Conservation (phyloP, 2,329 filamentous ascomycete genomes). For the Trichophyton benhamiae region DNA sequence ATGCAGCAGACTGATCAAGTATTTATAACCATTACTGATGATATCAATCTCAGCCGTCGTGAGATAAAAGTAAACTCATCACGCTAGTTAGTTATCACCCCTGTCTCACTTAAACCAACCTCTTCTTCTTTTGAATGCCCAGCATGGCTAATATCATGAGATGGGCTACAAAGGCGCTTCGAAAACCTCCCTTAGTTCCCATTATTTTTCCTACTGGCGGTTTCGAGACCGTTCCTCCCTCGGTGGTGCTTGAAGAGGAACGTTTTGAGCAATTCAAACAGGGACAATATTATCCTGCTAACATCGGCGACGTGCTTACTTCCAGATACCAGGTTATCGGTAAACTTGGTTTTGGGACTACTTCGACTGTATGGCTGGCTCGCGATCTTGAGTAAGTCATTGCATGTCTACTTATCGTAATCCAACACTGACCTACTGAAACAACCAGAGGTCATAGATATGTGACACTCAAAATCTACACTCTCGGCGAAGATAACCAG, state of each 20-base stretch:
- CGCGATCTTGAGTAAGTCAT: constrained; percentile 19
- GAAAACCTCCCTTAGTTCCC: constrained; percentile 11
- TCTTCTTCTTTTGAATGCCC: background rate
- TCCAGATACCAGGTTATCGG: constrained; percentile 20
- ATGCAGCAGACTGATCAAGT: no score
- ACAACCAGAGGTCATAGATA: constrained; percentile 16
- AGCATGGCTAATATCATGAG: constrained; percentile 15
- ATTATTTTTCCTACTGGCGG: constrained; percentile 16
- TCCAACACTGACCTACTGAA: background rate
- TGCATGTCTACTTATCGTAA: background rate
- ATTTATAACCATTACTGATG: no score
- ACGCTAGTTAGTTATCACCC: no score
- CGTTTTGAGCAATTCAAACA: constrained; percentile 17
- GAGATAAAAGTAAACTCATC: no score
- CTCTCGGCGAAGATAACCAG: constrained; percentile 12
- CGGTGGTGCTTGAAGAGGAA: constrained; percentile 19
- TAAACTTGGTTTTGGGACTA: constrained; percentile 22
- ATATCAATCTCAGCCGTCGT: no score
- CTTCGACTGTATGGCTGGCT: constrained; percentile 23
- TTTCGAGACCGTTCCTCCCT: constrained; percentile 13
- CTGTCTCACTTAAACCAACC: background rate
- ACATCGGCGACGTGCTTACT: constrained; percentile 21
- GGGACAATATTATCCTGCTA: constrained; percentile 21
- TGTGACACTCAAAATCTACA: constrained; percentile 19
- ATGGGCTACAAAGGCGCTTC: constrained; percentile 15